Conservation (phyloP, 306 rosid species). For the Rosa rugosa region DNA sequence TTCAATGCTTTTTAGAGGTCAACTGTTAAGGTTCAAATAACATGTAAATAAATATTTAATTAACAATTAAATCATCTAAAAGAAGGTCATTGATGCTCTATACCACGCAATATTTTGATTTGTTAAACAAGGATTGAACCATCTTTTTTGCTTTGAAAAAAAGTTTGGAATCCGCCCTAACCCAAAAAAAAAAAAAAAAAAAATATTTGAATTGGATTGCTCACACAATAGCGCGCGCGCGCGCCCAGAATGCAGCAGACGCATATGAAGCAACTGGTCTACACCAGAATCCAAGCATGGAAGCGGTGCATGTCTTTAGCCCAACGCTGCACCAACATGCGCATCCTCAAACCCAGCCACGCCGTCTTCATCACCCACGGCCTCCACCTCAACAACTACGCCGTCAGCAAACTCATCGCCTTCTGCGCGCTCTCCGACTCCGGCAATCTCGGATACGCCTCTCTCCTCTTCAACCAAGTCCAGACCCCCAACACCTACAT, state of each 20-base stretch:
- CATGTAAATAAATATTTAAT: too few relatives aligned
- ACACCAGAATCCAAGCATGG: conserved; percentile 33
- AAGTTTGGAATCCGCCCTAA: too few relatives aligned
- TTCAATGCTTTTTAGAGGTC: too few relatives aligned
- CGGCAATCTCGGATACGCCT: conserved; percentile 35
- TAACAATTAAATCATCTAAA: too few relatives aligned
- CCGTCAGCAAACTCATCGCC: conserved; percentile 41
- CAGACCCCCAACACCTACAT: conserved; percentile 32
- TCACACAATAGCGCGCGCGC: not conserved
- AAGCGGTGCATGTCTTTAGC: conserved; percentile 40
- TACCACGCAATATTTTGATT: too few relatives aligned
- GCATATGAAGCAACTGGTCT: conserved; percentile 6
- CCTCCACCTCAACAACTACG: conserved; percentile 40
- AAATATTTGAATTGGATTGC: too few relatives aligned
- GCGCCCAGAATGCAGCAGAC: not conserved
- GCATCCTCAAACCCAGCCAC: conserved; percentile 37
- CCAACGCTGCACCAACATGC: conserved; percentile 38
- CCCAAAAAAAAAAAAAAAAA: too few relatives aligned
- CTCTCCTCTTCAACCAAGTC: conserved; percentile 29
- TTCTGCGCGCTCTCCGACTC: conserved; percentile 37
- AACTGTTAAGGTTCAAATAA: too few relatives aligned
- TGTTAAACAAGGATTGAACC: too few relatives aligned
- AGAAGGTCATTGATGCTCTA: too few relatives aligned
- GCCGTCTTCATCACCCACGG: conserved; percentile 41
- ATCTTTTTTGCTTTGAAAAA: too few relatives aligned